Percentiles rank a stretch among this genome's conserved stretches.
Conservation (phyloP, 805 yeast species). For the Ogataea methanolica region DNA sequence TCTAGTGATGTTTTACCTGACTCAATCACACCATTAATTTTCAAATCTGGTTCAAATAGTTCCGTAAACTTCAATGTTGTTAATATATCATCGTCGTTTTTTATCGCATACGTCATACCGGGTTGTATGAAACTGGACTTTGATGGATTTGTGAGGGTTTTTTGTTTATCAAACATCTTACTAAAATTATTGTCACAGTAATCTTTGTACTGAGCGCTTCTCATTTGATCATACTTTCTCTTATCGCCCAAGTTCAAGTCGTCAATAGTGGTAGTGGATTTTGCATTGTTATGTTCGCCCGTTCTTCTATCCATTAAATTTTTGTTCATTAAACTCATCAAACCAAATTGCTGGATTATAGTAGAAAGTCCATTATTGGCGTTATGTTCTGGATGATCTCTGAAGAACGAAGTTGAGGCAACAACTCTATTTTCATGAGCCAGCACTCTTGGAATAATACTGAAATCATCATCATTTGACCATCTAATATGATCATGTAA, state of each 20-base stretch:
- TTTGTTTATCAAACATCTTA: not conserved
- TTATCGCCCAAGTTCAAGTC: conserved; percentile 6
- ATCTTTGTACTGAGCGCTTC: not conserved
- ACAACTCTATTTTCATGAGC: conserved; percentile 3
- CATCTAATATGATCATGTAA: conserved; percentile 22
- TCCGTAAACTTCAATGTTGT: conserved; percentile 20
- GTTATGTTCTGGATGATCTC: conserved; percentile 23
- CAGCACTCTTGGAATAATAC: conserved; percentile 22
- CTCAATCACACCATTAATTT: conserved; percentile 19
- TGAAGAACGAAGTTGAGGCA: conserved; percentile 23
- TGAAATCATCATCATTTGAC: conserved; percentile 20
- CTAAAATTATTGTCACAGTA: too few relatives aligned
- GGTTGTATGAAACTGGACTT: conserved; percentile 23
- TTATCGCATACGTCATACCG: conserved; percentile 18
- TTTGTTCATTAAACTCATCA: conserved; percentile 24
- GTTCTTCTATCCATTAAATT: conserved; percentile 17
- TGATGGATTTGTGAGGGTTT: not conserved
- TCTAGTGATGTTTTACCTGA: conserved; percentile 15
- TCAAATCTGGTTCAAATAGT: conserved; percentile 9
- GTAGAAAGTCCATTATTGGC: conserved; percentile 10
- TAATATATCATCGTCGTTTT: conserved; percentile 8
- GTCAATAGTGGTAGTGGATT: too few relatives aligned
- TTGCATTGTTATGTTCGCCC: not conserved
- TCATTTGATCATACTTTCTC: conserved; percentile 15
- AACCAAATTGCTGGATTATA: conserved; percentile 20